Conservation (phyloP, 805 yeast genomes). For the Debaryomyces maramus region DNA sequence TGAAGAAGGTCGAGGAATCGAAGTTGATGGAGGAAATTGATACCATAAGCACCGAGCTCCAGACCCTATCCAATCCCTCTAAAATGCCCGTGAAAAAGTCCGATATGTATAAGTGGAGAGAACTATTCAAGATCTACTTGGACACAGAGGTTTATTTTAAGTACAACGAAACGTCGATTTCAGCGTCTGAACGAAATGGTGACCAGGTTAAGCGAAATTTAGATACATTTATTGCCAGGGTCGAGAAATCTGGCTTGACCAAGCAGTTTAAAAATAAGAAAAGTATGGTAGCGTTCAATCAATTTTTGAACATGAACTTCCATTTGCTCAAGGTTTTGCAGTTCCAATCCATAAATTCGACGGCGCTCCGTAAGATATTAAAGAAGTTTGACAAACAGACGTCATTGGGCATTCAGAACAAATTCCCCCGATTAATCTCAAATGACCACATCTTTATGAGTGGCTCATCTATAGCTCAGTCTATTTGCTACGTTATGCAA, state of each 20-base stretch:
- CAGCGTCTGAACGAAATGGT: slow-evolving; percentile 46
- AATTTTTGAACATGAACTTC: slow-evolving; percentile 54
- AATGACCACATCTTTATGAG: slow-evolving; percentile 44
- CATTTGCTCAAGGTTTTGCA: slow-evolving; percentile 56
- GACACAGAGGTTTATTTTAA: slow-evolving; percentile 67
- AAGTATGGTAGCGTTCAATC: slow-evolving; percentile 44
- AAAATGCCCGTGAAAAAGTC: slow-evolving; percentile 27
- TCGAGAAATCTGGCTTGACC: slow-evolving; percentile 36
- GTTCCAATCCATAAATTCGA: slow-evolving; percentile 60
- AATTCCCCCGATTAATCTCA: slow-evolving; percentile 47
- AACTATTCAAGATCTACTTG: slow-evolving; percentile 61
- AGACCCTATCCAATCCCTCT: slow-evolving; percentile 39
- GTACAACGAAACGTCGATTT: slow-evolving; percentile 41
- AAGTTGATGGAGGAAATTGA: slow-evolving; percentile 45
- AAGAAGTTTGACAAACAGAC: slow-evolving; percentile 79
- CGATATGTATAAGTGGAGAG: slow-evolving; percentile 71
- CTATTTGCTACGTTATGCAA: slow-evolving; percentile 57
- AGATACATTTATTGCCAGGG: slow-evolving; percentile 38
- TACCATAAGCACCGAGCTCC: slow-evolving; percentile 38
- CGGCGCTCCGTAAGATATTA: slow-evolving; percentile 66
- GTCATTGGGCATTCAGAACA: slow-evolving; percentile 45
- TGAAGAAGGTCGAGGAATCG: slow-evolving; percentile 43
- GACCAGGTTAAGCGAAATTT: slow-evolving; percentile 48
- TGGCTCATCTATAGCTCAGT: slow-evolving; percentile 52
- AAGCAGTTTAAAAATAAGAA: slow-evolving; percentile 47